phyloP scores from a whole-genome alignment of 2,329 filamentous ascomycete genomes.

The Diplodia sapinea region DNA sequence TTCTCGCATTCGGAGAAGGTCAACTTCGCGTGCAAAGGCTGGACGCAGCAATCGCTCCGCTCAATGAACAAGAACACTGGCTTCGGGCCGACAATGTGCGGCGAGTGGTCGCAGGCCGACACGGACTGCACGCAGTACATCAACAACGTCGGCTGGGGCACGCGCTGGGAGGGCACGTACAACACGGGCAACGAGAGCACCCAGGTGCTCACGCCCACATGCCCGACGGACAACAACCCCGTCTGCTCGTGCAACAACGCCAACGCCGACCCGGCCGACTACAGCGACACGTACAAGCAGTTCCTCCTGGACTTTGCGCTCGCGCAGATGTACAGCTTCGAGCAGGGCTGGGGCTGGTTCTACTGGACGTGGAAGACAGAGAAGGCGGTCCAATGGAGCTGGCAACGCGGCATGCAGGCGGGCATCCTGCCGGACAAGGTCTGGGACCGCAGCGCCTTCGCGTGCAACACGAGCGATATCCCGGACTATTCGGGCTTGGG shows the following conservation, averaged over 20 bases:
- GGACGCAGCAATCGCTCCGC: conserved; percentile 77
- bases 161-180: conserved; percentile 89
- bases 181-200: conserved; percentile 67
- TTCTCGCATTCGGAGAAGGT: conserved; percentile 84
- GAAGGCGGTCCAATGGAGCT: conserved; percentile 86
- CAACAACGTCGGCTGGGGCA: conserved; percentile 88
- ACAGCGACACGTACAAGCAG: conserved; percentile 76
- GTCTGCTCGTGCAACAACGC: conserved; percentile 76
- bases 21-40: conserved; percentile 83
- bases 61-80: conserved; percentile 77
- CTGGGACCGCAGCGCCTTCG: conserved; percentile 49
- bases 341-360: conserved; percentile 95
- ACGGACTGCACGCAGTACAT: conserved; percentile 88
- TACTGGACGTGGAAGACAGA: conserved; percentile 99
- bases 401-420: conserved; percentile 76
- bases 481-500: conserved; percentile 49
- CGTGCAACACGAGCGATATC: conserved; percentile 46
- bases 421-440: conserved; percentile 73
- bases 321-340: conserved; percentile 94
- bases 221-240: conserved; percentile 66
- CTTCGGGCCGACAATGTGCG: conserved; percentile 92
- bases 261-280: conserved; percentile 73
- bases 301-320: conserved; percentile 91
- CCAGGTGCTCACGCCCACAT: conserved; percentile 72
- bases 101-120: conserved; percentile 97